Base-by-base conservation (phyloP, 2,329 filamentous ascomycete genomes). In the Penicillium sp. region DNA sequence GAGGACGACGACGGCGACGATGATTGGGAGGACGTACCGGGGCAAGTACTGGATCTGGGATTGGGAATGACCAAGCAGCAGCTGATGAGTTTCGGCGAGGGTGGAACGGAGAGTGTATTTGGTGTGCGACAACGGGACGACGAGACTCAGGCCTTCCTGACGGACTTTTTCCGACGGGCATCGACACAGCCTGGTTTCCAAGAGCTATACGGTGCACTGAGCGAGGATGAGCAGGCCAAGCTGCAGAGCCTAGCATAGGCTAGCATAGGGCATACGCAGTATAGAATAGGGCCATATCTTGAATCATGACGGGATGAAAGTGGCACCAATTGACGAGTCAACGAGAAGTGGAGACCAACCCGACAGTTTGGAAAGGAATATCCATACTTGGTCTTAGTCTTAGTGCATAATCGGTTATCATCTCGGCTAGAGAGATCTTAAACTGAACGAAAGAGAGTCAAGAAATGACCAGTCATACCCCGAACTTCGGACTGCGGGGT, bases 1-100 rank as follows among this genome's bases (percentile, higher is more conserved):
- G 70, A 61, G 55, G 85, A 82, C 44, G 82, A 85, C 20, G 83
- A 84, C 31, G 86, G 86, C 8, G 87, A 89, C 47, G 88, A 87
- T 47, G 86, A 86, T 23, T 95, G 91, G 87, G 91, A 97, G 68
- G 91, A 96, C 59, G 81, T 95, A 36, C 80, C 83, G 1, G 81
- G 86, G 50, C 80, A 81, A n/a, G 78, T 80, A 2, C 71, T 95
- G 10, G 89, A 95, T 65, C 78, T 96, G n/a, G 82, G 81, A 34
- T 73, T 85, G 10, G 83, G 78, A 3, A 70, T 77, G 22, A 84
- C 80, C 32, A 86, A 86, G 67, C 75, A 79, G 16, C 87, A 95
- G 50, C 77, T 96, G 36, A 94, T 95, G 87, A 80, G 82, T 1
- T 89, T 80, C 60, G 79, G 81, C 36, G 76, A 77, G 13, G 68